A percentile compares a stretch with the other conserved stretches of the same genome.
Evolutionary conservation across 805 yeast genomes (phyloP).

Genomic region (Starmerella bombicola): DNA sequence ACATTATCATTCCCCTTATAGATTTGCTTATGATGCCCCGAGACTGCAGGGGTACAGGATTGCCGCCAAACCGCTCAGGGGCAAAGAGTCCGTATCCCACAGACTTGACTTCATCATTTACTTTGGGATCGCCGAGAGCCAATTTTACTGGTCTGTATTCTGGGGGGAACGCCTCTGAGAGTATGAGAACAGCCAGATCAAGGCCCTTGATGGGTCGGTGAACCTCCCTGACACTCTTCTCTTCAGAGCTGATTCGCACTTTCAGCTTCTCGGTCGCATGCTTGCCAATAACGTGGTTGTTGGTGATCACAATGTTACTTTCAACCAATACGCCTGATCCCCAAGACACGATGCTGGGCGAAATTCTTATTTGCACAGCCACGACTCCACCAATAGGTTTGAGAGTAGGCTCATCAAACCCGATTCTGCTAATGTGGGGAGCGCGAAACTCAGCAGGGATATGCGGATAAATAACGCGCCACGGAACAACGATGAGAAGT

Average conservation of each 20-base stretch:
- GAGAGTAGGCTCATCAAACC: background rate
- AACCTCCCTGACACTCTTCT: constrained; percentile 4
- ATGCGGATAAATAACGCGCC: constrained; percentile 18
- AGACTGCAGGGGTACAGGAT: constrained; percentile 25
- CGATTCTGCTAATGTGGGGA: no score
- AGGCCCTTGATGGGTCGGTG: constrained; percentile 25
- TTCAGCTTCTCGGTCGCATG: constrained; percentile 3
- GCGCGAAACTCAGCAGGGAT: constrained; percentile 1
- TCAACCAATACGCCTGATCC: constrained; percentile 30
- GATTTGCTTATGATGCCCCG: constrained; percentile 20
- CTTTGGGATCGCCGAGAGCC: constrained; percentile 12
- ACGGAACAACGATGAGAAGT: constrained; percentile 25
- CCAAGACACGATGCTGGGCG: constrained; percentile 26
- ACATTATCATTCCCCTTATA: constrained; percentile 23
- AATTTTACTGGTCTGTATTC: constrained; percentile 17
- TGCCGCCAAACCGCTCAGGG: constrained; percentile 21
- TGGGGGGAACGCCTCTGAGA: constrained; percentile 12
- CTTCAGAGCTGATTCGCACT: constrained; percentile 1
- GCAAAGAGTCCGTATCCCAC: constrained; percentile 28
- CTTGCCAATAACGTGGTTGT: constrained; percentile 26
- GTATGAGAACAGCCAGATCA: constrained; percentile 25
- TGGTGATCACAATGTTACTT: constrained; percentile 25
- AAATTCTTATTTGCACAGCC: constrained; percentile 11
- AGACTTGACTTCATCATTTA: constrained; percentile 24
- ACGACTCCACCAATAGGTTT: constrained; percentile 15